These are phyloP conservation scores for Nakaseomyces kungkrabaensis DNA, from an alignment of 1,139 yeast species.

Conservation along the genomic window DNA sequence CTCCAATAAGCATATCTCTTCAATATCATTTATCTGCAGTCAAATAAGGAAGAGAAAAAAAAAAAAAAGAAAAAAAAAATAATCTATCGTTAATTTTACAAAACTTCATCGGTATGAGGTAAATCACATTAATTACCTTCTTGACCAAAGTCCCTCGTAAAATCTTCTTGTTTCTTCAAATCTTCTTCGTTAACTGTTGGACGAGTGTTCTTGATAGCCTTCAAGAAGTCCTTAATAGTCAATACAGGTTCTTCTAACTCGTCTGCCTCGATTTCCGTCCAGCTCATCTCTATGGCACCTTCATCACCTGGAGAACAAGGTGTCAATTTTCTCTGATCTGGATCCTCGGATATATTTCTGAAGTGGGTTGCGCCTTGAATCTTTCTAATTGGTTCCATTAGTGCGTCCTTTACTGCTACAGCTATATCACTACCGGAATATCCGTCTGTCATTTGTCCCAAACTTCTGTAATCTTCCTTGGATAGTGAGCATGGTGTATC, in stretches of 20 bases:
- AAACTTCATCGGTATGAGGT: neutral
- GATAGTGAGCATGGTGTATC: constrained; percentile 75
- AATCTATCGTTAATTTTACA: neutral
- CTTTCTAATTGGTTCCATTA: constrained; percentile 95
- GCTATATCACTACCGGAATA: constrained; percentile 97
- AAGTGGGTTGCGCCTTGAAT: constrained; percentile 96
- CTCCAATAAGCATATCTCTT: no score
- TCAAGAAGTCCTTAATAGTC: constrained; percentile 84
- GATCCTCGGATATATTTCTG: constrained; percentile 37
- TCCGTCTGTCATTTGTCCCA: constrained; percentile 94
- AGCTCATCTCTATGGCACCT: constrained; percentile 78
- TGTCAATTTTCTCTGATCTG: constrained; percentile 41
- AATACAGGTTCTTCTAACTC: constrained; percentile 84
- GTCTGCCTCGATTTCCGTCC: constrained; percentile 88
- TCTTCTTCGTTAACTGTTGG: constrained; percentile 91
- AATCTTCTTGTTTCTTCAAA: constrained; percentile 70
- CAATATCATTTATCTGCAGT: no score
- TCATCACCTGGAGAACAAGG: constrained; percentile 97
- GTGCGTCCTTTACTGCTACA: constrained; percentile 91
- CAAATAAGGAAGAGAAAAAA: no score
- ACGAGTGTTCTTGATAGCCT: constrained; percentile 82
- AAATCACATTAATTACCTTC: constrained; percentile 59
- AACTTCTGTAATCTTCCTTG: constrained; percentile 59
- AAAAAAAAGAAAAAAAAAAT: neutral
- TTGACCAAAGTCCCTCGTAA: constrained; percentile 92